Evolutionary conservation across 192 early-diverging fungal species (phyloP).

Genomic region (Phycomyces blakesleeanus): DNA sequence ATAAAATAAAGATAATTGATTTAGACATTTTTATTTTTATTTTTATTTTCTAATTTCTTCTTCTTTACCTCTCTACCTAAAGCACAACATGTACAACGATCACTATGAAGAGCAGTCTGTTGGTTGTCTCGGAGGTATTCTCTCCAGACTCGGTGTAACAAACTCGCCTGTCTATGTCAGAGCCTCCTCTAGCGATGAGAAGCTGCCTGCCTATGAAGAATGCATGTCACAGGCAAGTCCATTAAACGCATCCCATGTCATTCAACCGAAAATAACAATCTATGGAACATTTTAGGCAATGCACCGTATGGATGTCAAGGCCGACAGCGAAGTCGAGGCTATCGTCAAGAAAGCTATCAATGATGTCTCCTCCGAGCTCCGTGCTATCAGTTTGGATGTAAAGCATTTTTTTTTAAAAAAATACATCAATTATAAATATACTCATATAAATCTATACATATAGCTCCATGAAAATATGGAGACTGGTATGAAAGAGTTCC

Average conservation of each 20-base stretch:
- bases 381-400: conserved; percentile 32
- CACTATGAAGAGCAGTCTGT: too few relatives aligned
- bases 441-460: not conserved
- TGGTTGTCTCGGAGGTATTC: too few relatives aligned
- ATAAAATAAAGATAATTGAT: too few relatives aligned
- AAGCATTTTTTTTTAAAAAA: too few relatives aligned
- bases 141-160: too few relatives aligned
- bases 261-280: not conserved
- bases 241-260: not conserved
- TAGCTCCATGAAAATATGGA: conserved; percentile 59
- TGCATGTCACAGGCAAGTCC: conserved; percentile 18
- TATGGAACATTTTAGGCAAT: conserved; percentile 10
- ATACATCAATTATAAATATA: too few relatives aligned
- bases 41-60: too few relatives aligned
- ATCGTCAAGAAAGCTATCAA: conserved; percentile 20
- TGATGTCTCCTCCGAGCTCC: conserved; percentile 17
- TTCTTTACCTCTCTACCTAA: too few relatives aligned
- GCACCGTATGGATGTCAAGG: conserved; percentile 27
- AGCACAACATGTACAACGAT: too few relatives aligned
- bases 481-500: conserved; percentile 50
- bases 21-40: too few relatives aligned
- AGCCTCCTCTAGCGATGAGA: conserved; percentile 5
- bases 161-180: too few relatives aligned
- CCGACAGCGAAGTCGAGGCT: conserved; percentile 16
- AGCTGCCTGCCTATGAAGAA: conserved; percentile 32